Base-by-base conservation (phyloP, 176 grass and related monocot species). In the Zoysia pacifica region DNA sequence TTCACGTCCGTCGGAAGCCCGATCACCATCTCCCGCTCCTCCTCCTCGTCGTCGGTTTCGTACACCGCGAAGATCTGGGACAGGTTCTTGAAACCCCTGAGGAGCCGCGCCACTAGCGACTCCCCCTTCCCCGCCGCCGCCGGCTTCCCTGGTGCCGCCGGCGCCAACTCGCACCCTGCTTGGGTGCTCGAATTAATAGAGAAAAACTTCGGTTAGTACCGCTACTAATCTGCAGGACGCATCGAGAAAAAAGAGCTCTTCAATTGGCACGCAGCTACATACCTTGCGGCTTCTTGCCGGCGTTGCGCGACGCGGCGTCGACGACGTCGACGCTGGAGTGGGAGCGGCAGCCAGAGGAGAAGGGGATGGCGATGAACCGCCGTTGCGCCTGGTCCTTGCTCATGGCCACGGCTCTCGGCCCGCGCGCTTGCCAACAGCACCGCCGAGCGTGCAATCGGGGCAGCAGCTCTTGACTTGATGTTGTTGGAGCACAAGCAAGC, bases 1-100 rank as follows among this genome's bases (percentile, higher is more conserved):
- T 97, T 91, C 2, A 97, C 93, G 71, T 93, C 93, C 7, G 93
- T 97, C 7, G 93, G 93, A 28, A 93, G 74, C 1, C 93, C 93
- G 63, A 97, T 97, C 82, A 88, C 88, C 93, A 97, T 97, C 86
- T 92, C 93, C 75, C 76, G 51, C 79, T 88, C 82, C 12, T 90
- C 90, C 2, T 91, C 86, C 0, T 91, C 91, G 1, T 91, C 90
- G 0, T 86, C 90, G 3, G 83, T 81, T 16, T 87, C 83, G 85
- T 89, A 86, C 12, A 79, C 85, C 15, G 84, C 87, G 60, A 97
- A 97, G 77, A 97, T 67, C 81, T 93, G 93, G 1, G 90, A 89
- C 52, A 97, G 78, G 77, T 81, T 93, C 78, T 90, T 97, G 83
- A 97, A 93, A 43, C 90, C 86, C 1, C 77, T 81, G 61, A 97